These are phyloP conservation scores for Ampelocalamus luodianensis DNA, from an alignment of 176 grass and related monocot genomes.

Conservation along the genomic window DNA sequence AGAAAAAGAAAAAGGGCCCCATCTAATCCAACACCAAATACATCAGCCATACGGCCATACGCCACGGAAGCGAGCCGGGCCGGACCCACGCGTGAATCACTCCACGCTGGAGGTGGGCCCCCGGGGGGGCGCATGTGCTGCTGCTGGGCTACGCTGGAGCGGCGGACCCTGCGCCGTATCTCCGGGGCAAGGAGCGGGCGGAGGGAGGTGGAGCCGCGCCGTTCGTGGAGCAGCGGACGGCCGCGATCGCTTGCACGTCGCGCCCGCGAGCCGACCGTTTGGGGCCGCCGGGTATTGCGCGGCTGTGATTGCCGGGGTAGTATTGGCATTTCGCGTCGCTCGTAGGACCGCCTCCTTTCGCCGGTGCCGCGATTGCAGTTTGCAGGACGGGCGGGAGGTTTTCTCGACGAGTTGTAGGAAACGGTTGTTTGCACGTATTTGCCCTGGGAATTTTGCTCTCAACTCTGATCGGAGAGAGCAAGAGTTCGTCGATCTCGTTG, in stretches of 20 bases:
- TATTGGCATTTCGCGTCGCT: background rate
- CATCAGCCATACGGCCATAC: background rate
- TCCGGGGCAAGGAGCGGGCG: background rate
- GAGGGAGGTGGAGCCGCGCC: background rate
- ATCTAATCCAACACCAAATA: background rate
- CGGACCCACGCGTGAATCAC: constrained; percentile 46
- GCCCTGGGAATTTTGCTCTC: background rate
- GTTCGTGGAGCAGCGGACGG: constrained; percentile 30
- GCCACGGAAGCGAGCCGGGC: background rate
- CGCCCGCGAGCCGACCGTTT: constrained; percentile 11
- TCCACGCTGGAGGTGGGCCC: constrained; percentile 52
- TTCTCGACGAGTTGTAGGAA: background rate
- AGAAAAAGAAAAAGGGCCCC: background rate
- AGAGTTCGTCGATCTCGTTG: no score
- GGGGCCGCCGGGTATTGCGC: background rate
- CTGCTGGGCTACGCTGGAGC: constrained; percentile 42
- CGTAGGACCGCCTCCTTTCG: background rate
- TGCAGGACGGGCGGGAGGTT: background rate
- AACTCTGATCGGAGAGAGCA: no score
- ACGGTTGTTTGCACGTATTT: background rate
- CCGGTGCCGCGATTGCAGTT: background rate
- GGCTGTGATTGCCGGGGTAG: constrained; percentile 14
- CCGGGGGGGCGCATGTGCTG: constrained; percentile 25
- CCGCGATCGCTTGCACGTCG: constrained; percentile 24
- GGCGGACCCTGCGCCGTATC: constrained; percentile 45